Evolutionary conservation across 176 grass and related monocot species (phyloP).

Genomic region (Chloris gayana): DNA sequence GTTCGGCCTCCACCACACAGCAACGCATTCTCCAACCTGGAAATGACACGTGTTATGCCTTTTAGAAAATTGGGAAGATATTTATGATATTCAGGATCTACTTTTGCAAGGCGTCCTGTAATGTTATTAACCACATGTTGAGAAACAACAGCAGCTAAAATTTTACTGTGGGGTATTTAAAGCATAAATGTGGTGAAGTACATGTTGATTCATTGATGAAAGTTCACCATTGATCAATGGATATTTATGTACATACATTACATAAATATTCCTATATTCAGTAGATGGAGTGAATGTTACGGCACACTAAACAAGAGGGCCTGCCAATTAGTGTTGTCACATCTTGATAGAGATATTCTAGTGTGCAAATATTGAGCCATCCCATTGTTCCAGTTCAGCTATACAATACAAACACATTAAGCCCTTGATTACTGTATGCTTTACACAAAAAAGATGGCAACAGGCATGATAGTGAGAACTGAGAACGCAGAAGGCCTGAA

Average conservation of each 20-base stretch:
- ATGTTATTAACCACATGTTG: slow-evolving; percentile 6
- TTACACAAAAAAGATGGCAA: slow-evolving; percentile 4
- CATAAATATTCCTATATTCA: slow-evolving; percentile 3
- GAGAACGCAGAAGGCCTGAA: neutral
- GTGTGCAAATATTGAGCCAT: slow-evolving; percentile 14
- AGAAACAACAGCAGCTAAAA: neutral
- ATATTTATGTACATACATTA: neutral
- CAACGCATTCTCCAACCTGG: slow-evolving; percentile 98
- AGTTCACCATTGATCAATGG: neutral
- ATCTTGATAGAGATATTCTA: neutral
- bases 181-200: neutral
- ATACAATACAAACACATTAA: neutral
- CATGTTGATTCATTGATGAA: neutral
- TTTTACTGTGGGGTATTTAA: neutral
- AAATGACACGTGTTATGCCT: slow-evolving; percentile 21
- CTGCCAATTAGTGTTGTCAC: neutral
- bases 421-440: neutral
- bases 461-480: neutral
- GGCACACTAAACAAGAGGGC: neutral
- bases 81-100: neutral
- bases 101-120: neutral
- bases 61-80: neutral
- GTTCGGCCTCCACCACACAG: slow-evolving; percentile 99
- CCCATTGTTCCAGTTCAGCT: neutral
- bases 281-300: neutral